Base-by-base conservation (phyloP, 192 early-diverging fungal genomes). In the Rhizoclosmatium sp. region DNA sequence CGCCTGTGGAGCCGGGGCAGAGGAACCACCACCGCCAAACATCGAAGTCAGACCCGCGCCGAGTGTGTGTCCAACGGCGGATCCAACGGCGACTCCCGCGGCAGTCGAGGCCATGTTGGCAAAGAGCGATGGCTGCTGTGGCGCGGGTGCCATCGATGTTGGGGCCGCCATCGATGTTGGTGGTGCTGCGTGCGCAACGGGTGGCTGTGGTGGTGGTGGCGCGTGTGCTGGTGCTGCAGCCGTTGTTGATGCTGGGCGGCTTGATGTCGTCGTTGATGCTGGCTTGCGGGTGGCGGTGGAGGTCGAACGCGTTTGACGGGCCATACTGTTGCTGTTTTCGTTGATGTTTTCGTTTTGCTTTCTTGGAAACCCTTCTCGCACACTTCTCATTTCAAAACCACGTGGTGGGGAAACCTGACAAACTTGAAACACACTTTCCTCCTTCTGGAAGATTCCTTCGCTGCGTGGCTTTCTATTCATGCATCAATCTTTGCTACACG, bases 21-120 rank as follows among this genome's bases (percentile, higher is more conserved):
- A 7, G 39, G 62, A 71, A 54, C 64, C 41, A 56, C 82, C 81
- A 58, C 83, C 80, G 46, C 70, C 59, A 68, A 87, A 84, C 79
- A 83, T 75, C 65, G 82, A 76, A 21, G 82, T 83, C 46, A 87
- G 58, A 61, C 86, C 86, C 58, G 83, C 85, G 48, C 83, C 85
- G 64, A 87, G 65, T n/a, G 85, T 87, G 83, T 87, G 86, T 2
- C 85, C 83, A 47, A 94, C 88, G 59, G 93, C 93, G 66, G 91
- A 92, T 65, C 95, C 96, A n/a, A 97, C 92, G 76, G 95, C 96
- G 58, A 95, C 95, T 87, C 95, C 95, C 59, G 93, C 96, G 69
- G 95, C 96, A 31, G 96, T 96, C 16, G 94, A 87, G n/a, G 94
- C 96, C 94, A 96, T 95, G 85, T 96, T 91, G 47, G 90, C 91